These are phyloP conservation scores for Tetrapyrgos nigripes DNA, from an alignment of 1,284 basidiomycete genomes.

Conservation along the genomic window DNA sequence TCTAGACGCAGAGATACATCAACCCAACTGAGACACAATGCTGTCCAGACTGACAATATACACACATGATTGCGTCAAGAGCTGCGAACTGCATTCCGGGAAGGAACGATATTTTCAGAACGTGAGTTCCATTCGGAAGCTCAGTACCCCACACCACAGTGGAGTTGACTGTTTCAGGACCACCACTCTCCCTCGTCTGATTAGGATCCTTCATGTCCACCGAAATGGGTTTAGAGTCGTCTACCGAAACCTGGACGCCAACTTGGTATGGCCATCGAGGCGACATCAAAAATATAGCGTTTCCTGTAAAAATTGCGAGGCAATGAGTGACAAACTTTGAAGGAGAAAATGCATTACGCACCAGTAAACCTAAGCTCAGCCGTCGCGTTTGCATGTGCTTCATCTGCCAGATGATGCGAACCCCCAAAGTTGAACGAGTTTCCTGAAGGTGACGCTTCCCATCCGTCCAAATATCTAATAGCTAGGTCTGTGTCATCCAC, in stretches of 20 bases:
- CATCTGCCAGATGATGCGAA: slow-evolving; percentile 3
- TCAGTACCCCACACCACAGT: neutral
- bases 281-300: slow-evolving; percentile 4
- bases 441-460: neutral
- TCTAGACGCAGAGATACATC: too few species aligned
- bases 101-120: neutral
- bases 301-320: neutral
- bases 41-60: neutral
- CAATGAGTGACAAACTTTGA: neutral
- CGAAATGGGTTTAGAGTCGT: neutral
- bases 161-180: neutral
- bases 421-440: slow-evolving; percentile 4
- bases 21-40: too few species aligned
- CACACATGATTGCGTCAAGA: neutral
- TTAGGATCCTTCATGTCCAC: slow-evolving; percentile 4
- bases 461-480: slow-evolving; percentile 6
- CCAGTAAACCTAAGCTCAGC: neutral
- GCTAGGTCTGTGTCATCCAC: slow-evolving; percentile 9
- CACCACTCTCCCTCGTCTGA: neutral
- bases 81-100: neutral
- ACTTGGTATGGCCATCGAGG: slow-evolving; percentile 13
- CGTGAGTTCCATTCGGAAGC: neutral
- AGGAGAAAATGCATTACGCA: neutral
- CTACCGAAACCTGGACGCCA: slow-evolving; percentile 6
- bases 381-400: neutral